Base-by-base conservation (phyloP, 2,329 filamentous ascomycete species). In the Pseudophaeomoniella oleicola region DNA sequence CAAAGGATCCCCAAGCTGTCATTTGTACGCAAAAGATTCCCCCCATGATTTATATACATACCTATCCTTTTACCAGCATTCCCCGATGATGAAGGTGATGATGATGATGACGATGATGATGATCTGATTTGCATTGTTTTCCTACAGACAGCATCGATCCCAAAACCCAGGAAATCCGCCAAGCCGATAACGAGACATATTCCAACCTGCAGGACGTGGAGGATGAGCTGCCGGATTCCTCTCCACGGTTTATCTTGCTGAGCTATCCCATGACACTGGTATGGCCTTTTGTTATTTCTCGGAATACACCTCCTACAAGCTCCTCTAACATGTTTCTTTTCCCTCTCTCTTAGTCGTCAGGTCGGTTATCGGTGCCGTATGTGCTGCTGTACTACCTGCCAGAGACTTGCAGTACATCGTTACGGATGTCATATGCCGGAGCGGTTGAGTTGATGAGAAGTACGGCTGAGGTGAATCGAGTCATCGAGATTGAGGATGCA, bases 381-480 rank as follows among this genome's bases (percentile, higher is more conserved):
- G 85, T 94, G 33, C 74, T 96, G 55, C 64, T 98, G 15, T 94
- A 93, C 66, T 96, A 94, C 63, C 75, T 96, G 15, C 90, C 90
- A 5, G 81, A 79, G 36, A 94, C 88, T 34, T 90, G 84, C 63
- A 94, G 93, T 56, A 75, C 71, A 46, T 82, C 87, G 53, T 66
- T 81, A 53, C 76, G 84, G 47, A 96, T 96, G 90, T 66, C 90
- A 54, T 98, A 96, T 57, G 90, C 90, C 18, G 82, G 87, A 29
- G 90, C 90, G 31, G 94, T 94, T 61, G 90, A 98, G 63, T 62
- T 96, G 57, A 86, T 96, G 80, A 76, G 87, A 45, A 93, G 84
- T 53, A 92, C 84, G 37, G 83, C 83, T 40, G 86, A 94, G 63
- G 87, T 86, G n/a, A 79, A 81, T 37, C 75, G 74, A 47, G 79